These are phyloP conservation scores for Vicia sativa DNA, from an alignment of 306 rosid genomes.

Conservation along the genomic window DNA sequence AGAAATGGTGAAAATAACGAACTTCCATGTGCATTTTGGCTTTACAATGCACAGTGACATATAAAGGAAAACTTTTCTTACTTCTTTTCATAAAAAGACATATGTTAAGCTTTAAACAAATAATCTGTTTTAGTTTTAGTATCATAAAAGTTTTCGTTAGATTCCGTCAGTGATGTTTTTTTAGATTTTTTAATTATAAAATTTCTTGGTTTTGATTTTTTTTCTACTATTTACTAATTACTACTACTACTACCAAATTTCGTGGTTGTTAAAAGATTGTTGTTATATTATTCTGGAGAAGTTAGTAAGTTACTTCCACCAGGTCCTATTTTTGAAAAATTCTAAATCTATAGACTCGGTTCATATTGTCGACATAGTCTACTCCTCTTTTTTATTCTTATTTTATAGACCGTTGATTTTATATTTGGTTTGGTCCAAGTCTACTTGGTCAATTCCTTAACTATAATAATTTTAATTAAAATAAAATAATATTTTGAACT, in stretches of 20 bases:
- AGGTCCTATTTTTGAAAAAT: conserved; percentile 52
- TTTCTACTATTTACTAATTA: too few species aligned
- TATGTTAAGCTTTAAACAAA: neutral
- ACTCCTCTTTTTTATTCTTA: neutral
- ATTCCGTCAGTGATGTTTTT: neutral
- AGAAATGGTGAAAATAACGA: neutral
- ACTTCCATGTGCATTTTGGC: conserved; percentile 25
- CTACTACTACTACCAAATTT: neutral
- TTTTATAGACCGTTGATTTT: neutral
- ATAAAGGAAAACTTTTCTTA: conserved; percentile 7
- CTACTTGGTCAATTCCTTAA: conserved; percentile 35
- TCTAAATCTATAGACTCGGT: conserved; percentile 24
- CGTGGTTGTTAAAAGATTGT: conserved; percentile 33
- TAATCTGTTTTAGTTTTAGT: neutral
- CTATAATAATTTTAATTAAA: neutral
- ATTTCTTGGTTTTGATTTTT: neutral
- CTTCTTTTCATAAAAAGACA: neutral
- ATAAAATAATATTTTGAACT: neutral
- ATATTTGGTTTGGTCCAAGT: conserved; percentile 29
- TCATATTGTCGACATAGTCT: conserved; percentile 36
- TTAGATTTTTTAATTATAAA: neutral
- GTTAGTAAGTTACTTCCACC: conserved; percentile 20
- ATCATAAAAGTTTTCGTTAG: neutral
- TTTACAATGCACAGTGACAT: conserved; percentile 27
- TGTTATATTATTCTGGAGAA: conserved; percentile 23